Conservation (phyloP, 345 rosid species). For the Acer yangbiense region DNA sequence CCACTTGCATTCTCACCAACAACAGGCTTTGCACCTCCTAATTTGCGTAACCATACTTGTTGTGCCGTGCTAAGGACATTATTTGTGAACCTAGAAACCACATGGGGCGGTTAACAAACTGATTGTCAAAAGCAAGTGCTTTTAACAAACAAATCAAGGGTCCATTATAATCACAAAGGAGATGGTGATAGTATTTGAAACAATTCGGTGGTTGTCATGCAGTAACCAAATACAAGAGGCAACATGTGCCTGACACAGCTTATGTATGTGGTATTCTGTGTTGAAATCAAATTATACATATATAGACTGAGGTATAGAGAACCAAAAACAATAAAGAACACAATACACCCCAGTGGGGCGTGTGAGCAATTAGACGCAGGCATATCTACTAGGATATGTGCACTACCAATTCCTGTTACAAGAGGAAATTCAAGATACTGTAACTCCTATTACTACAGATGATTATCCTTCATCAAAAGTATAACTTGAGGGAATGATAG, state of each 20-base stretch:
- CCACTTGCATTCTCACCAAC: constrained; percentile 79
- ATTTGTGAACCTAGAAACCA: constrained; percentile 77
- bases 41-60: constrained; percentile 93
- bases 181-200: background rate
- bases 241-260: background rate
- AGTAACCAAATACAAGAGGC: background rate
- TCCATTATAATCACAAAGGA: background rate
- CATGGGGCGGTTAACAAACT: constrained; percentile 4
- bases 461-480: background rate
- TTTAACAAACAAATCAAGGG: constrained; percentile 2
- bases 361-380: background rate
- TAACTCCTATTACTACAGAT: background rate
- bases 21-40: constrained; percentile 91
- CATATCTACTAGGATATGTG: background rate
- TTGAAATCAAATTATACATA: background rate
- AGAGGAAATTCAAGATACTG: background rate
- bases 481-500: background rate
- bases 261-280: background rate
- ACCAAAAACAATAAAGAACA: background rate
- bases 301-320: background rate
- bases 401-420: background rate
- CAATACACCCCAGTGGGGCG: constrained; percentile 10
- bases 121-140: background rate
- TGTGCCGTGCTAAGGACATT: constrained; percentile 96
- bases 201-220: background rate